Conservation (phyloP, 768 basidiomycete species). For the Tremella yokohamensis region DNA sequence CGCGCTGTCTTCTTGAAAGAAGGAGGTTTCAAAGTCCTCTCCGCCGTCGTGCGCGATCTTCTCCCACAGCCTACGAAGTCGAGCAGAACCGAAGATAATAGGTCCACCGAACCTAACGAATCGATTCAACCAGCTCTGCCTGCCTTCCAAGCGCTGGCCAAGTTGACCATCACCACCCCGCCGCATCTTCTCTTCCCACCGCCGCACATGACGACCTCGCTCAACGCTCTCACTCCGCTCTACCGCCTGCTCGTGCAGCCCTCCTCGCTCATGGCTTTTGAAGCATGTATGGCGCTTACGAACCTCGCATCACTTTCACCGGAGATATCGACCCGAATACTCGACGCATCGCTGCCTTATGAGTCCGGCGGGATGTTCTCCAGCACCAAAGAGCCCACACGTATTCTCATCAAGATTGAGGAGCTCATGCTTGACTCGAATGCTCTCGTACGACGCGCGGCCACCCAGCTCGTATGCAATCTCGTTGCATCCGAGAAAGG, state of each 20-base stretch:
- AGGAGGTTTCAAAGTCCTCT: conserved; percentile 67
- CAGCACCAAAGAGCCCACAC: conserved; percentile 62
- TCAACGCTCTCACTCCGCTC: conserved; percentile 80
- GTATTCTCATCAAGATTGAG: conserved; percentile 55
- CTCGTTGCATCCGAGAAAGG: conserved; percentile 71
- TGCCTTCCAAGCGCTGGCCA: conserved; percentile 83
- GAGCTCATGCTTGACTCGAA: conserved; percentile 63
- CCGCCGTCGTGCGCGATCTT: conserved; percentile 34
- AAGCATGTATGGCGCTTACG: conserved; percentile 92
- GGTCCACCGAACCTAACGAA: background rate
- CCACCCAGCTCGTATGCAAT: conserved; percentile 89
- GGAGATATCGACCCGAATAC: conserved; percentile 59
- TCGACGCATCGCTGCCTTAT: background rate
- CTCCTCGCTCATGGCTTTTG: conserved; percentile 78
- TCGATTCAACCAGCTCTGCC: conserved; percentile 20
- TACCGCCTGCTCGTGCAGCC: conserved; percentile 67
- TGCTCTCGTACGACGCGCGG: conserved; percentile 73
- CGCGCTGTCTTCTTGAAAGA: conserved; percentile 71
- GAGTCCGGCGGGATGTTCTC: conserved; percentile 15
- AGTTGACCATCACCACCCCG: conserved; percentile 85
- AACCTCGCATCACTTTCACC: conserved; percentile 79
- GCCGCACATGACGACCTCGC: conserved; percentile 62
- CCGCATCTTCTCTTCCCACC: conserved; percentile 90
- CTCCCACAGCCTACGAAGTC: conserved; percentile 43
- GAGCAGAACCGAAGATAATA: background rate